phyloP scores from a whole-genome alignment of 1,284 basidiomycete species.

The Microbotryum intermedium region DNA sequence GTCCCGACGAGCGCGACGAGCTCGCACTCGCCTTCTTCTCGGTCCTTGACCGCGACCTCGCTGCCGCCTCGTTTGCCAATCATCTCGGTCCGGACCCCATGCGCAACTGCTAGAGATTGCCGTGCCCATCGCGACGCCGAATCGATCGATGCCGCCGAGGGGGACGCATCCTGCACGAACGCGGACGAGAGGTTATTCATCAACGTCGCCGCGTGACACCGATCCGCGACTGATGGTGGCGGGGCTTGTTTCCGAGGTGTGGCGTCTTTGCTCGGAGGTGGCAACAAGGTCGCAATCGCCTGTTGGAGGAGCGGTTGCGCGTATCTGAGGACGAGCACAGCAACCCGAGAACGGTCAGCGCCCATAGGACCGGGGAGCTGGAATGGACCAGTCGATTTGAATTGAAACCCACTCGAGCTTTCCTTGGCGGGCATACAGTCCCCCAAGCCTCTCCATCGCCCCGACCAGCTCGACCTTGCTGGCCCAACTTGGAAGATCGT shows the following conservation, averaged over 20 bases:
- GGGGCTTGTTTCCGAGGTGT: not conserved
- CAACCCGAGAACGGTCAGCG: too few species aligned
- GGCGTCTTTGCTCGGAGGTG: conserved; percentile 20
- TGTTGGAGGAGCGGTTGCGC: conserved; percentile 25
- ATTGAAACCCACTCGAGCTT: conserved; percentile 18
- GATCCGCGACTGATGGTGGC: conserved; percentile 7
- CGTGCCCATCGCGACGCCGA: conserved; percentile 20
- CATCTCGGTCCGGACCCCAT: conserved; percentile 14
- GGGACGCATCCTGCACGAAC: conserved; percentile 16
- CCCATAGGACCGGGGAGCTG: not conserved
- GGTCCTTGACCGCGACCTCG: conserved; percentile 9
- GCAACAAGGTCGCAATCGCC: conserved; percentile 21
- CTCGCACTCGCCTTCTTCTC: conserved; percentile 28
- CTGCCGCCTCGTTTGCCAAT: too few species aligned
- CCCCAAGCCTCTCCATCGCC: conserved; percentile 23
- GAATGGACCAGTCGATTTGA: not conserved
- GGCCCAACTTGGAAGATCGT: conserved; percentile 17
- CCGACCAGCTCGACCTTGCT: conserved; percentile 22
- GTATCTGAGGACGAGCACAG: conserved; percentile 4
- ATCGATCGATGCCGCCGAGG: conserved; percentile 7
- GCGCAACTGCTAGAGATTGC: conserved; percentile 18
- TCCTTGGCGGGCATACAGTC: conserved; percentile 21
- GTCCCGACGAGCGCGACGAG: conserved; percentile 20
- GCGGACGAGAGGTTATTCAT: conserved; percentile 31
- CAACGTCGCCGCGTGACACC: conserved; percentile 29